phyloP scores from a whole-genome alignment of 139 green algal genomes.

The Chlamydomonas sphaeroides region DNA sequence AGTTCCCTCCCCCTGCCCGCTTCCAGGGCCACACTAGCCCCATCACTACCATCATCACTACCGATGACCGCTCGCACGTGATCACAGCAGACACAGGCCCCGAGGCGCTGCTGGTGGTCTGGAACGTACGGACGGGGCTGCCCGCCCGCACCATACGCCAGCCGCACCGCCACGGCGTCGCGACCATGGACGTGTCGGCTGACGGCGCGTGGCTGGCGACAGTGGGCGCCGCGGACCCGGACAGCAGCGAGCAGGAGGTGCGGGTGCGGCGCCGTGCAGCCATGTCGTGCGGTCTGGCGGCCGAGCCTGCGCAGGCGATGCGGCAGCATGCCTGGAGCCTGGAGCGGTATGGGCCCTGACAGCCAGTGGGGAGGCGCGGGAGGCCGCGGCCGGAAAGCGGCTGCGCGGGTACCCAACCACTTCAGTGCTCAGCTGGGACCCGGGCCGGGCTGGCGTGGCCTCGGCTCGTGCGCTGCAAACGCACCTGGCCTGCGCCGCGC shows the following conservation, averaged over 20 bases:
- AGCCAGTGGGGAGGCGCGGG: too few relatives aligned
- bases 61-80: constrained; percentile 62
- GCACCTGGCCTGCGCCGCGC: too few relatives aligned
- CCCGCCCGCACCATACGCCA: constrained; percentile 57
- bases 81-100: constrained; percentile 74
- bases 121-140: constrained; percentile 64
- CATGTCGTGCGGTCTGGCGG: too few relatives aligned
- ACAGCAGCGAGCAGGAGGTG: constrained; percentile 61
- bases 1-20: not conserved
- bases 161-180: constrained; percentile 64
- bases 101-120: constrained; percentile 76
- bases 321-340: too few relatives aligned
- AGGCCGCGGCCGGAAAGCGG: too few relatives aligned
- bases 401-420: too few relatives aligned
- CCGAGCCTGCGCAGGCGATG: too few relatives aligned
- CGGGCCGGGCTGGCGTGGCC: too few relatives aligned
- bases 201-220: constrained; percentile 68
- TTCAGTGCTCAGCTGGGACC: too few relatives aligned
- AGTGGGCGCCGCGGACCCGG: constrained; percentile 50
- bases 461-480: too few relatives aligned
- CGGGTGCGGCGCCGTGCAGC: too few relatives aligned
- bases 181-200: constrained; percentile 69
- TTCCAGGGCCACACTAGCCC: constrained; percentile 75
- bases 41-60: constrained; percentile 68
- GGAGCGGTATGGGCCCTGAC: too few relatives aligned